Evolutionary conservation across 2,329 filamentous ascomycete species (phyloP).

Genomic region (Xylariales sp.): DNA sequence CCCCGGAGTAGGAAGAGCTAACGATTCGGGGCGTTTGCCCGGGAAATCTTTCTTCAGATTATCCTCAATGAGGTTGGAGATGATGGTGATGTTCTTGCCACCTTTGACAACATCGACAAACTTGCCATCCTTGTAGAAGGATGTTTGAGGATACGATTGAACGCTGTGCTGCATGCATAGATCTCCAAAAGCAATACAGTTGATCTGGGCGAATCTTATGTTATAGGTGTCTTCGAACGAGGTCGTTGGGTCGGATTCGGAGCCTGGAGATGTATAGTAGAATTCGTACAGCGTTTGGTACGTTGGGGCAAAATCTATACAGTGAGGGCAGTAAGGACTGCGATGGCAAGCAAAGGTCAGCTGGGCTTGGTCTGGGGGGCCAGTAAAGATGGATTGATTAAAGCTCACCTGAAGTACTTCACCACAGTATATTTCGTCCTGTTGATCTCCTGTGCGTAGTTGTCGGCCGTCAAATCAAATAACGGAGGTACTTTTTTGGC

Average conservation of each 20-base stretch:
- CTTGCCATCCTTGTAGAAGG: conserved; percentile 76
- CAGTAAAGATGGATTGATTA: background rate
- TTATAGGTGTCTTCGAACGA: conserved; percentile 78
- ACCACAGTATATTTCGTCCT: conserved; percentile 49
- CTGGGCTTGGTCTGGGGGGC: conserved; percentile 7
- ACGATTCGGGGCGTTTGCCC: conserved; percentile 66
- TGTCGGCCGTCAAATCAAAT: conserved; percentile 53
- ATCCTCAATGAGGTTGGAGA: conserved; percentile 71
- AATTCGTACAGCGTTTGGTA: conserved; percentile 95
- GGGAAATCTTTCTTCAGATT: conserved; percentile 74
- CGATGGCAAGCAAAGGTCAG: conserved; percentile 24
- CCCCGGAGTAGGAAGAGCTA: conserved; percentile 68
- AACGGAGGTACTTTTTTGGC: conserved; percentile 62
- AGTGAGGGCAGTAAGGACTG: conserved; percentile 66
- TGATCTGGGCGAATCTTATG: conserved; percentile 80
- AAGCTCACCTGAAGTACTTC: conserved; percentile 64
- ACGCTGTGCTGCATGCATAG: conserved; percentile 68
- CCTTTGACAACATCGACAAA: conserved; percentile 60
- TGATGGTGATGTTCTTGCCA: conserved; percentile 57
- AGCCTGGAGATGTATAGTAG: conserved; percentile 81
- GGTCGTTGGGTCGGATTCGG: conserved; percentile 35
- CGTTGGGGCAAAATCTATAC: conserved; percentile 72
- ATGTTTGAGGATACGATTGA: conserved; percentile 68
- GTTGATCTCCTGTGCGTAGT: conserved; percentile 52
- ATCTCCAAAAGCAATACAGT: conserved; percentile 81